Base-by-base conservation (phyloP, 768 basidiomycete species). In the Strobilomyces dryophilus region DNA sequence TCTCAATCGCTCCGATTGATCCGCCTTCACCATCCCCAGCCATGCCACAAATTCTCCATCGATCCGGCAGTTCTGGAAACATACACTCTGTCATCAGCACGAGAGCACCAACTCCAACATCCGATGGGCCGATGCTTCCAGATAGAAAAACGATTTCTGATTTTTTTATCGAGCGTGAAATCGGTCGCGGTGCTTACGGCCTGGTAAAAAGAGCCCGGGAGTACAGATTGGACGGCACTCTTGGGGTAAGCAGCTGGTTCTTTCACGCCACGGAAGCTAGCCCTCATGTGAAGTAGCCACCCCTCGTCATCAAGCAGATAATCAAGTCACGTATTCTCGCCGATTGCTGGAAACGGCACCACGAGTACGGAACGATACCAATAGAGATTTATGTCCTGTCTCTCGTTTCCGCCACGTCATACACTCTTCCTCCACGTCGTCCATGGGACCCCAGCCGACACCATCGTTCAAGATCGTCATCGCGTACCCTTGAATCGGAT, bases 301-400 rank as follows among this genome's bases (percentile, higher is more conserved):
- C 89, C 35, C 73, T 97, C 54, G 87, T 99, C 62, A 93, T 99
- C 72, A 99, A 99, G 66, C 95, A 97, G 71, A 87, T 98, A 64
- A 95, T 98, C 76, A 98, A 98, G 71, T 94, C 92, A 44, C 89
- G 97, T 47, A 99, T 99, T 54, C 80, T 99, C 48, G 95, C 95
- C 29, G 95, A 99, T 73, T 98, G 95, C 71, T 99, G 97, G 97
- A 98, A 98, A 76, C 91, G 90, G 65, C 95, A 99, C 68, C 89
- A 90, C 40, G 83, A 87, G 56, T 82, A 90, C 68, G 95, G 95
- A 52, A 97, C 97, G 8, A 97, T 98, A 63, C 95, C 97, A 15
- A 95, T 98, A 74, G 97, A 99, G 73, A 95, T 95, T 24, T 90
- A 89, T 66, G 90, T 93, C 65, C 89, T 93, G 91, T 90, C 89